Conservation (phyloP, 2,329 filamentous ascomycete genomes). For the Zymoseptoria crescenta region DNA sequence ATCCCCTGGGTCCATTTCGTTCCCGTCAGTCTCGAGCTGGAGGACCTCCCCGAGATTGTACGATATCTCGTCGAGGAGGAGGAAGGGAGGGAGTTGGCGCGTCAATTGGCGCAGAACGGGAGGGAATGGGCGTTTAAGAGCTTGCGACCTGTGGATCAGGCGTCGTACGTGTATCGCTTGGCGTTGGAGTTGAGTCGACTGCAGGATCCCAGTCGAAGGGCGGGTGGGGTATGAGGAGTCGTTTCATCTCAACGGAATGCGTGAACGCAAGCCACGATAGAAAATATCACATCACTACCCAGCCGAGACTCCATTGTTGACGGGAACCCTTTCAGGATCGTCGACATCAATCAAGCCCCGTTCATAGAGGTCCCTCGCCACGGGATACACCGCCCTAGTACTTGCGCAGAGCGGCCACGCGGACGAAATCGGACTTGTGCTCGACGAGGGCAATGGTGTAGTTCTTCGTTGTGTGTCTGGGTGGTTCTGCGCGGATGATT, state of each 20-base stretch:
- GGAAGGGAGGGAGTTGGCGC: constrained; percentile 10
- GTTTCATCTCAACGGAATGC: no score
- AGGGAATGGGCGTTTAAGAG: constrained; percentile 8
- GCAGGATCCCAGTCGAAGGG: constrained; percentile 4
- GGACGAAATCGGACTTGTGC: neutral
- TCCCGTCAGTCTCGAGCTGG: constrained; percentile 43
- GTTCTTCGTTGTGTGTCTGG: neutral
- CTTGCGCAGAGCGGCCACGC: neutral
- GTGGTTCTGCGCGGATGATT: neutral
- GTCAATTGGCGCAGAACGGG: constrained; percentile 10
- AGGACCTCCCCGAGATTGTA: constrained; percentile 48
- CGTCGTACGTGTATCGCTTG: constrained; percentile 11
- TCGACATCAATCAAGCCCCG: neutral
- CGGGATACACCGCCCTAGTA: neutral
- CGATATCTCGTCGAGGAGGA: constrained; percentile 34
- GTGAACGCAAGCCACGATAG: no score
- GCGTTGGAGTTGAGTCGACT: constrained; percentile 8
- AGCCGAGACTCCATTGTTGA: no score
- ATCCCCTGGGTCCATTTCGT: constrained; percentile 52
- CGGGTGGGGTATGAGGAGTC: neutral
- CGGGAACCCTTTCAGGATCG: neutral
- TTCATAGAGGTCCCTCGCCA: neutral
- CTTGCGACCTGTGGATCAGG: constrained; percentile 10
- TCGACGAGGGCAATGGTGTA: neutral
- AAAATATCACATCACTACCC: no score